phyloP scores from a whole-genome alignment of 306 rosid species.

The Acacia acuminata region DNA sequence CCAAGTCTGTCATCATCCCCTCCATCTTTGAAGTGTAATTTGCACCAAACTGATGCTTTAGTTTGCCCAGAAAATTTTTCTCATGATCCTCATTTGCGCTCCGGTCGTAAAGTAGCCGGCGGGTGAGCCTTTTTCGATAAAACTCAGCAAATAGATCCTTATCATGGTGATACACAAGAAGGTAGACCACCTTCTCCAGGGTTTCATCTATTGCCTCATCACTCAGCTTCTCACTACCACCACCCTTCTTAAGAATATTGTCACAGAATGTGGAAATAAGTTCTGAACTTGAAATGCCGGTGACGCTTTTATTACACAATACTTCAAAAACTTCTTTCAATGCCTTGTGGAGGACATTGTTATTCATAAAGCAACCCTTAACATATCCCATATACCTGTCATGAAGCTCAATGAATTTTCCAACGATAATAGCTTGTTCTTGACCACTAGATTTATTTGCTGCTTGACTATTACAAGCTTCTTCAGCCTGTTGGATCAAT shows the following conservation, averaged over 20 bases:
- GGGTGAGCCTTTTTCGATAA: not conserved
- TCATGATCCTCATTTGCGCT: not conserved
- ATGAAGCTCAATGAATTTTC: slow-evolving; percentile 28
- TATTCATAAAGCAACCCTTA: not conserved
- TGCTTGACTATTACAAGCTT: slow-evolving; percentile 7
- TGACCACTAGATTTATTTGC: slow-evolving; percentile 43
- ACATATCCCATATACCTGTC: not conserved
- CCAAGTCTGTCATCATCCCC: not conserved
- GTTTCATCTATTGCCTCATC: not conserved
- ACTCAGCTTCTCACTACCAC: not conserved
- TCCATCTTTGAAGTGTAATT: not conserved
- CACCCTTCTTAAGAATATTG: slow-evolving; percentile 62
- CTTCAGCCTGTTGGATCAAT: slow-evolving; percentile 53
- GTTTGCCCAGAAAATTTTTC: not conserved
- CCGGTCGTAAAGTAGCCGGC: not conserved
- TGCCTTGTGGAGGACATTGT: not conserved
- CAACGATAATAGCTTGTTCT: slow-evolving; percentile 56
- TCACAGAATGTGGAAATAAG: slow-evolving; percentile 87
- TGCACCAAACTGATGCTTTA: not conserved
- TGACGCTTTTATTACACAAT: slow-evolving; percentile 46
- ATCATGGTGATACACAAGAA: not conserved
- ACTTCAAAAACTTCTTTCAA: slow-evolving; percentile 85
- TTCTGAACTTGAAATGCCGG: slow-evolving; percentile 76
- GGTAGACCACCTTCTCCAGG: not conserved
- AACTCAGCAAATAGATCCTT: not conserved